Percentiles rank a stretch among this genome's conserved stretches.
Evolutionary conservation across 2,329 filamentous ascomycete genomes (phyloP).

Genomic region (Aspergillus jensenii): DNA sequence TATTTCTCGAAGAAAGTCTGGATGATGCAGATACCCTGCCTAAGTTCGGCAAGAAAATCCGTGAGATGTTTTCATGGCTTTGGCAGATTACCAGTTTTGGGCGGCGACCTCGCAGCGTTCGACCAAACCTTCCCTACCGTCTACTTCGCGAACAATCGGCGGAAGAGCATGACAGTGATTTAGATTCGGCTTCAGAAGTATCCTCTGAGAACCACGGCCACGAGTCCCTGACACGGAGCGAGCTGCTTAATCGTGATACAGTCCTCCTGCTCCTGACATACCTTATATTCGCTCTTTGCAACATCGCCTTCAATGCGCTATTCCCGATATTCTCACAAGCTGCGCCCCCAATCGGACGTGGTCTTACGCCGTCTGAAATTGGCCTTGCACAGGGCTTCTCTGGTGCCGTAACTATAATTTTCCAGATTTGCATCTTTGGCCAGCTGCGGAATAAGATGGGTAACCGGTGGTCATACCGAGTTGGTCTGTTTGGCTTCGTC

Average conservation of each 20-base stretch:
- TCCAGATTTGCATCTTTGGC: slow-evolving; percentile 84
- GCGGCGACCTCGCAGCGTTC: slow-evolving; percentile 59
- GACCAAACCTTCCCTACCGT: slow-evolving; percentile 33
- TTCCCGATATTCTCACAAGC: slow-evolving; percentile 91
- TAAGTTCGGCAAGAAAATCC: slow-evolving; percentile 58
- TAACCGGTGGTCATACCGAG: slow-evolving; percentile 80
- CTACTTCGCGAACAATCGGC: slow-evolving; percentile 25
- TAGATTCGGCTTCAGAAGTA: slow-evolving; percentile 45
- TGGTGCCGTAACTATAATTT: slow-evolving; percentile 80
- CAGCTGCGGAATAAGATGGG: slow-evolving; percentile 75
- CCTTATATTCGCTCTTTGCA: slow-evolving; percentile 88
- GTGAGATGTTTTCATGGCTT: slow-evolving; percentile 63
- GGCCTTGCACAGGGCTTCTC: slow-evolving; percentile 83
- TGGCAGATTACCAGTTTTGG: slow-evolving; percentile 66
- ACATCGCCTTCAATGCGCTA: slow-evolving; percentile 91
- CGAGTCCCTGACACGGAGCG: slow-evolving; percentile 53
- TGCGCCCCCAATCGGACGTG: slow-evolving; percentile 71
- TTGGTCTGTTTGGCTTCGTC: slow-evolving; percentile 75
- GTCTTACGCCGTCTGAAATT: slow-evolving; percentile 74
- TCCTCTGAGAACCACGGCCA: slow-evolving; percentile 40
- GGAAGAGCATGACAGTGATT: slow-evolving; percentile 44
- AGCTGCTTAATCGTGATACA: slow-evolving; percentile 76
- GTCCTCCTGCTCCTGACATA: slow-evolving; percentile 80
- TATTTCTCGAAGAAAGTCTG: slow-evolving; percentile 85
- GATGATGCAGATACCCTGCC: slow-evolving; percentile 65